Conservation (phyloP, 768 basidiomycete species). For the Rhodotorula babjevae region DNA sequence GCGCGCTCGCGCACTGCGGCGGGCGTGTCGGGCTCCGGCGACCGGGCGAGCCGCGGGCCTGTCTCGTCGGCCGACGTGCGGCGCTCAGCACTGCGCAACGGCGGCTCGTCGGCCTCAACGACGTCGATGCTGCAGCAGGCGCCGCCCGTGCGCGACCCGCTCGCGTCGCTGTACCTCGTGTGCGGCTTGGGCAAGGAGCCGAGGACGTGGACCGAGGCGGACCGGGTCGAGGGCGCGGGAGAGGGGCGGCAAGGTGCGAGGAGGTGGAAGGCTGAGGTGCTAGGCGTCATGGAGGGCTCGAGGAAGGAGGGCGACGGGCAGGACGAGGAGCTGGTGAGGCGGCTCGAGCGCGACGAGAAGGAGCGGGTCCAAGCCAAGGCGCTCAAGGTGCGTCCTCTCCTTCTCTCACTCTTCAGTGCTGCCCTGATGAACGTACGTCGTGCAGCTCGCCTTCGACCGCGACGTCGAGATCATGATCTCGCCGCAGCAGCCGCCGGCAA, state of each 20-base stretch:
- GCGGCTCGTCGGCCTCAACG: not conserved
- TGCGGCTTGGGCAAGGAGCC: constrained; percentile 77
- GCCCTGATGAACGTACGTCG: too few relatives aligned
- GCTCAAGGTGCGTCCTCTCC: constrained; percentile 61
- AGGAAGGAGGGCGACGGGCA: constrained; percentile 65
- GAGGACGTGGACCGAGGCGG: constrained; percentile 78
- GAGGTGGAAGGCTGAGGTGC: constrained; percentile 87
- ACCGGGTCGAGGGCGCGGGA: constrained; percentile 66
- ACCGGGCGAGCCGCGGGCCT: not conserved
- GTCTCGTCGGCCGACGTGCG: constrained; percentile 1
- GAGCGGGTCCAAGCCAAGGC: constrained; percentile 87
- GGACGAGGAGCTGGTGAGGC: not conserved
- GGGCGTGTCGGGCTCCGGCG: not conserved
- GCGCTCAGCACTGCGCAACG: not conserved
- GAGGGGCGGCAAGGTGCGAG: constrained; percentile 66
- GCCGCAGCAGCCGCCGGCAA: constrained; percentile 87
- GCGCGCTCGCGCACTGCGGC: not conserved
- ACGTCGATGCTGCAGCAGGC: too few relatives aligned
- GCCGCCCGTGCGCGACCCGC: constrained; percentile 15
- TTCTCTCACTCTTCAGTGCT: too few relatives aligned
- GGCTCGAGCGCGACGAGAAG: constrained; percentile 76
- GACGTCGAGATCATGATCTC: constrained; percentile 93
- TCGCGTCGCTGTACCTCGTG: constrained; percentile 46
- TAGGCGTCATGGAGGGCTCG: constrained; percentile 79
- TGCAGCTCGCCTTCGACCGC: constrained; percentile 78